Evolutionary conservation across 176 grass and related monocot genomes (phyloP).

Genomic region (Aegilops speltoides): DNA sequence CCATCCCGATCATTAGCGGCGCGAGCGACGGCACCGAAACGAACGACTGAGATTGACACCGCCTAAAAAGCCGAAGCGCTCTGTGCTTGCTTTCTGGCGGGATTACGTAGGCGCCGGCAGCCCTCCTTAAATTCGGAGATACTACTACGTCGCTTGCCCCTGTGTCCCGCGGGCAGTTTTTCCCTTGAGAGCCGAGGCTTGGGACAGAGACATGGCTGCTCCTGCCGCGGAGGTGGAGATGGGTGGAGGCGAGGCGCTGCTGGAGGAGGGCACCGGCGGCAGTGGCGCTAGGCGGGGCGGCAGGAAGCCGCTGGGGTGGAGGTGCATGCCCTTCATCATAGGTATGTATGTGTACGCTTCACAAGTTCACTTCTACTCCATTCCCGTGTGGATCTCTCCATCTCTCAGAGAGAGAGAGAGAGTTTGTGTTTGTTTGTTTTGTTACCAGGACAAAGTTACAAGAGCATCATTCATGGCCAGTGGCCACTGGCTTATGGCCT

Average conservation of each 20-base stretch:
- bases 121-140: not conserved
- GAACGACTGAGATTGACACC: no score
- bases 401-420: not conserved
- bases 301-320: conserved; percentile 36
- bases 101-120: no score
- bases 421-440: no score
- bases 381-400: not conserved
- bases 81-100: not conserved
- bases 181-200: not conserved
- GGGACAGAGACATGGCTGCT: not conserved
- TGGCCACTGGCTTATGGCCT: no score
- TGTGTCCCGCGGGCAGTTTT: not conserved
- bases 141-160: no score
- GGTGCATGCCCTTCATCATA: conserved; percentile 48
- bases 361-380: not conserved
- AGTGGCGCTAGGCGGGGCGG: no score
- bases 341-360: not conserved
- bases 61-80: no score
- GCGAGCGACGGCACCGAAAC: no score
- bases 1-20: no score
- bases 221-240: not conserved
- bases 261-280: not conserved
- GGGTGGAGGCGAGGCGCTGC: not conserved
- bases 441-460: no score
- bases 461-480: no score